These are phyloP conservation scores for Phoma sp. DNA, from an alignment of 2,329 filamentous ascomycete species.

Conservation along the genomic window DNA sequence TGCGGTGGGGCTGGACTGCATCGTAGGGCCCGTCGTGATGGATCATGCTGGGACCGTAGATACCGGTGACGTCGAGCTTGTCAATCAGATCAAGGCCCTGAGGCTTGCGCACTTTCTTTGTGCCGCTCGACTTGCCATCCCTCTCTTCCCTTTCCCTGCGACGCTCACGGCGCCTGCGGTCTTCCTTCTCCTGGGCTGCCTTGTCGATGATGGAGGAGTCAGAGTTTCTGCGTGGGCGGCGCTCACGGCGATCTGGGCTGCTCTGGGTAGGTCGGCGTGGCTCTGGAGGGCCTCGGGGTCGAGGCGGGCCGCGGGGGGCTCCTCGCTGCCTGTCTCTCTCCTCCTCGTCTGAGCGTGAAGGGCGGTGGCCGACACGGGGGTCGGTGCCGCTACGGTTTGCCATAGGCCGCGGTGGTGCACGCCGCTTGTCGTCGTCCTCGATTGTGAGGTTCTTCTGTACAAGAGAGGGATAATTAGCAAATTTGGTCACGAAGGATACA, in stretches of 20 bases:
- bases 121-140: constrained; percentile 48
- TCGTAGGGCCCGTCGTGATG: constrained; percentile 98
- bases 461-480: constrained; percentile 53
- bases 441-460: constrained; percentile 72
- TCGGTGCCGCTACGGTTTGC: constrained; percentile 57
- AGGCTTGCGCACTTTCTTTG: constrained; percentile 49
- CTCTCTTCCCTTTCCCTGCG: constrained; percentile 61
- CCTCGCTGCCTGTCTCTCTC: constrained; percentile 50
- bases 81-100: constrained; percentile 85
- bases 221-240: constrained; percentile 73
- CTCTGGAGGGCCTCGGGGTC: constrained; percentile 49
- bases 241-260: constrained; percentile 51
- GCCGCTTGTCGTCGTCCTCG: constrained; percentile 63
- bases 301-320: constrained; percentile 37
- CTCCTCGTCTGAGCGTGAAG: constrained; percentile 72
- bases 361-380: constrained; percentile 63
- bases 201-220: constrained; percentile 77
- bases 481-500: constrained; percentile 47
- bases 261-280: constrained; percentile 44
- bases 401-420: constrained; percentile 41
- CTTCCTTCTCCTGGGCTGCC: constrained; percentile 57
- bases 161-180: constrained; percentile 59
- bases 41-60: constrained; percentile 92
- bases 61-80: constrained; percentile 93
- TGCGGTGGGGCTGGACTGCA: constrained; percentile 92